phyloP scores from a whole-genome alignment of 1,284 basidiomycete species.

The Apiotrichum gracile region DNA sequence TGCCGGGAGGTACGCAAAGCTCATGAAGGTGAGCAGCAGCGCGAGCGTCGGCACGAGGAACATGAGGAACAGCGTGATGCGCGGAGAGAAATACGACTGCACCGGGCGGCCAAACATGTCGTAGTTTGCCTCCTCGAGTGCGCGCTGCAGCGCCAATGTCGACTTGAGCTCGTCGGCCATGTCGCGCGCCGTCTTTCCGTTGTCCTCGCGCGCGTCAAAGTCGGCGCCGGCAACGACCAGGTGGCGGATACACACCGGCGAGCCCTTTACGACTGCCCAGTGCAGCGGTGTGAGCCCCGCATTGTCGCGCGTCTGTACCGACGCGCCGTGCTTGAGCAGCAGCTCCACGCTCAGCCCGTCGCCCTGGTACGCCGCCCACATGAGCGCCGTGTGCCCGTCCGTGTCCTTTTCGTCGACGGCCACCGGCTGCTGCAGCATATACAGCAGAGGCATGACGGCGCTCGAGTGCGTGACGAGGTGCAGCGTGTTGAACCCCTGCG shows the following conservation, averaged over 20 bases:
- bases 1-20: slow-evolving; percentile 75
- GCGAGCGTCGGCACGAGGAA: slow-evolving; percentile 72
- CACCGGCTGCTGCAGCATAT: slow-evolving; percentile 85
- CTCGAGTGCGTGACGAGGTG: slow-evolving; percentile 94
- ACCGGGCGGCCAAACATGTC: slow-evolving; percentile 29
- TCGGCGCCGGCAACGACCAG: slow-evolving; percentile 81
- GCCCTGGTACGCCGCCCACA: slow-evolving; percentile 97
- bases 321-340: slow-evolving; percentile 80
- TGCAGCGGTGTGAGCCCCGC: slow-evolving; percentile 84
- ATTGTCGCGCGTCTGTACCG: slow-evolving; percentile 68
- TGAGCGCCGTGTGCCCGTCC: slow-evolving; percentile 89
- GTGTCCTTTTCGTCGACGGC: slow-evolving; percentile 80
- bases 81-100: slow-evolving; percentile 49
- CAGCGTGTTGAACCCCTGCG: slow-evolving; percentile 93
- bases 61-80: slow-evolving; percentile 74
- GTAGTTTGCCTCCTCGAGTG: slow-evolving; percentile 66
- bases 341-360: slow-evolving; percentile 92
- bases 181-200: slow-evolving; percentile 83
- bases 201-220: slow-evolving; percentile 70
- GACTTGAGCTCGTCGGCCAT: slow-evolving; percentile 94
- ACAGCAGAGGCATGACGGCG: slow-evolving; percentile 86
- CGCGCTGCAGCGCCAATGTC: slow-evolving; percentile 77
- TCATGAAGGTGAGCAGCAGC: slow-evolving; percentile 75
- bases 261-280: slow-evolving; percentile 98
- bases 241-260: slow-evolving; percentile 72